Evolutionary conservation across 495 filamentous ascomycete genomes (phyloP).

Genomic region (Podospora anserina): DNA sequence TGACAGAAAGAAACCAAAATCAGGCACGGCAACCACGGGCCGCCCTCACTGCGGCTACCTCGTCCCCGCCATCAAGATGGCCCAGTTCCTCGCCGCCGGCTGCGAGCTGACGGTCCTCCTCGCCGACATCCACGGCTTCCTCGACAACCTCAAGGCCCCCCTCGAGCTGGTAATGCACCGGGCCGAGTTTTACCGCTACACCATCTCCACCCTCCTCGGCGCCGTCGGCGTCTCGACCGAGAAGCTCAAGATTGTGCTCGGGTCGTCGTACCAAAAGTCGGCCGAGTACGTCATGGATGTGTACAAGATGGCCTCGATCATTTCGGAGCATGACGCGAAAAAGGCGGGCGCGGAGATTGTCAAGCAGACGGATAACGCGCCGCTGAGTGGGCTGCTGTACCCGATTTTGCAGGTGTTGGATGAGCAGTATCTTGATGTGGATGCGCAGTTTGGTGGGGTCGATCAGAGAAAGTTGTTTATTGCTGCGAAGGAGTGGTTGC

Average conservation of each 20-base stretch:
- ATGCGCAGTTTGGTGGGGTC: constrained; percentile 74
- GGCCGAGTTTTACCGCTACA: constrained; percentile 65
- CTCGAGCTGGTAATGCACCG: constrained; percentile 82
- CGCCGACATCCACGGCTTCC: constrained; percentile 76
- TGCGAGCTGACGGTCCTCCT: constrained; percentile 79
- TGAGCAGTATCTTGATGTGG: constrained; percentile 82
- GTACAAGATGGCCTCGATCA: constrained; percentile 55
- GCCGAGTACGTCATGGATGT: constrained; percentile 72
- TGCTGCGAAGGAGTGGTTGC: constrained; percentile 71
- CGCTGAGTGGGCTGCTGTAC: constrained; percentile 79
- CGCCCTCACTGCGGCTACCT: constrained; percentile 62
- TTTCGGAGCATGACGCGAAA: constrained; percentile 66
- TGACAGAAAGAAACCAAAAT: not conserved
- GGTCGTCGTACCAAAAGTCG: constrained; percentile 75
- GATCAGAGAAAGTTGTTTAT: constrained; percentile 92
- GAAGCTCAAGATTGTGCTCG: constrained; percentile 78
- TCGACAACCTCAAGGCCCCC: constrained; percentile 80
- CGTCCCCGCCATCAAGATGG: constrained; percentile 80
- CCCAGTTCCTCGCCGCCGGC: constrained; percentile 79
- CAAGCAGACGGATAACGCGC: constrained; percentile 76
- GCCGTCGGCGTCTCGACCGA: constrained; percentile 72
- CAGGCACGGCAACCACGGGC: constrained; percentile 69
- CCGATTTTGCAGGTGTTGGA: constrained; percentile 87
- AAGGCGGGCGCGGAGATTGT: constrained; percentile 91
- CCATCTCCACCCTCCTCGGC: constrained; percentile 63